These are phyloP conservation scores for Capsicum chinense DNA, from an alignment of 257 asterid species.

Conservation along the genomic window DNA sequence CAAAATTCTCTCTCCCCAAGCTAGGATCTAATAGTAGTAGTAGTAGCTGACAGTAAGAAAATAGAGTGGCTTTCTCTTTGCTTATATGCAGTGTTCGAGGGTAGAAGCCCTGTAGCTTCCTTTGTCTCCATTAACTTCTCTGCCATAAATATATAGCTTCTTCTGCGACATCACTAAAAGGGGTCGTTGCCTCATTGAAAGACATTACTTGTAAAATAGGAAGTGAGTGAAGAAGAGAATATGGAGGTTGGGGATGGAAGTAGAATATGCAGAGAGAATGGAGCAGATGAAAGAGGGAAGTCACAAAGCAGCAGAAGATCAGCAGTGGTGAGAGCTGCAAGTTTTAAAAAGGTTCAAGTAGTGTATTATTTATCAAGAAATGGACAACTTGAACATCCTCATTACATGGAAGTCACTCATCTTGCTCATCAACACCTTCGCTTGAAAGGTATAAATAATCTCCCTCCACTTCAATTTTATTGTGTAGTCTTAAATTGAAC, in stretches of 20 bases:
- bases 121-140: slow-evolving; percentile 7
- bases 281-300: slow-evolving; percentile 41
- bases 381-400: slow-evolving; percentile 93
- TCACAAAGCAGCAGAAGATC: slow-evolving; percentile 32
- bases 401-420: slow-evolving; percentile 74
- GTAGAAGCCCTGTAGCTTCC: background rate
- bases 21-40: background rate
- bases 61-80: background rate
- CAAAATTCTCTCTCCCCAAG: background rate
- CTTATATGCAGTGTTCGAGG: background rate
- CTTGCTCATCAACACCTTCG: slow-evolving; percentile 73
- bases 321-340: slow-evolving; percentile 36
- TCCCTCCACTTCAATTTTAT: too few species aligned
- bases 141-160: background rate
- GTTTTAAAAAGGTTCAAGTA: slow-evolving; percentile 69
- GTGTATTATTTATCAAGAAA: slow-evolving; percentile 86
- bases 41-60: background rate
- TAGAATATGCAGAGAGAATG: slow-evolving; percentile 42
- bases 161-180: background rate
- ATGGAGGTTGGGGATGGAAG: slow-evolving; percentile 43
- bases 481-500: too few species aligned
- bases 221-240: background rate
- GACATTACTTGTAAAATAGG: background rate
- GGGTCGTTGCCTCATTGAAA: background rate
- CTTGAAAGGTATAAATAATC: slow-evolving; percentile 53